Evolutionary conservation across 73 alveolate species (phyloP).

Genomic region (Tetrahymena borealis): DNA sequence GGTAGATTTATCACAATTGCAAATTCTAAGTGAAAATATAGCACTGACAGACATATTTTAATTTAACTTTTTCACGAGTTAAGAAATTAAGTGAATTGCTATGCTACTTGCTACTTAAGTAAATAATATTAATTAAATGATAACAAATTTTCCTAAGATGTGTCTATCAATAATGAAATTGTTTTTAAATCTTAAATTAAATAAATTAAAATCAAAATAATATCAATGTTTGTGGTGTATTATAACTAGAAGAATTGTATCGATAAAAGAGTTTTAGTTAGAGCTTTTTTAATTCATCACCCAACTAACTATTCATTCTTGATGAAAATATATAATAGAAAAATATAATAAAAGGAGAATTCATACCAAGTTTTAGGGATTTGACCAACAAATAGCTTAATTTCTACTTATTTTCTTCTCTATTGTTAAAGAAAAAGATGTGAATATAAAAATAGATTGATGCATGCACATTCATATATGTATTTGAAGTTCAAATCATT

Average conservation of each 20-base stretch:
- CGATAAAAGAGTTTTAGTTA: not conserved
- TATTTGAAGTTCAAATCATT: too few relatives aligned
- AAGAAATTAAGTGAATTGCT: too few relatives aligned
- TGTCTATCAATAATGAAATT: not conserved
- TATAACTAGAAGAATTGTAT: not conserved
- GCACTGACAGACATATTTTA: too few relatives aligned
- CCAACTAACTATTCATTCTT: not conserved
- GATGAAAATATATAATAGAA: not conserved
- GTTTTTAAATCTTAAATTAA: not conserved
- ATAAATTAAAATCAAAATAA: not conserved
- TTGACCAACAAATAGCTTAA: not conserved
- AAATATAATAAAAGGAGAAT: not conserved
- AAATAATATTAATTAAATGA: too few relatives aligned
- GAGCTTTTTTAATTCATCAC: not conserved
- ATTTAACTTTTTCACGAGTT: too few relatives aligned
- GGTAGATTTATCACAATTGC: too few relatives aligned
- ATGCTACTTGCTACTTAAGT: too few relatives aligned
- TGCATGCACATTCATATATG: too few relatives aligned
- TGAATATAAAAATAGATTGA: not conserved
- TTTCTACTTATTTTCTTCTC: not conserved
- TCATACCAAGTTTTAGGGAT: not conserved
- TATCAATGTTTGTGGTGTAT: not conserved
- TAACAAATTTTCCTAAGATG: too few relatives aligned
- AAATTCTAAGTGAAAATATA: too few relatives aligned
- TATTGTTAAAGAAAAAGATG: not conserved